Evolutionary conservation across 1,284 basidiomycete species (phyloP).

Genomic region (Macrocystidia cucumis): DNA sequence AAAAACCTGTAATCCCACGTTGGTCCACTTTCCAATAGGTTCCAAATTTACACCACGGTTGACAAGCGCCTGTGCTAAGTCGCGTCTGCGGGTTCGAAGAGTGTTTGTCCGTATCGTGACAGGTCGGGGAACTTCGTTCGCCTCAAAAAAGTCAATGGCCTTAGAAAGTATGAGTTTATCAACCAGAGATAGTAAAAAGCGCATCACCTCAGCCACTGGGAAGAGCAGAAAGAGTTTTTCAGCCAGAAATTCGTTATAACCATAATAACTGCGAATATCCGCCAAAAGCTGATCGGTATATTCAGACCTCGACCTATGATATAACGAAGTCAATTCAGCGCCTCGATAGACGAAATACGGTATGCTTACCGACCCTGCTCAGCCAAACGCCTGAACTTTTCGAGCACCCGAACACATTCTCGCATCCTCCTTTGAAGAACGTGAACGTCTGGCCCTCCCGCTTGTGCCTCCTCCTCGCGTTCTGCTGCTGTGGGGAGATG

Average conservation of each 20-base stretch:
- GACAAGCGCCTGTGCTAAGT: constrained; percentile 91
- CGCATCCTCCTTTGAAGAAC: constrained; percentile 86
- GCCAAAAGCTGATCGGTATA: constrained; percentile 84
- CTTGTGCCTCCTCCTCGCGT: constrained; percentile 69
- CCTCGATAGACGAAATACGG: constrained; percentile 4
- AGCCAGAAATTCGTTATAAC: constrained; percentile 94
- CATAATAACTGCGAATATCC: constrained; percentile 93
- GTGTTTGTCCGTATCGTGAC: constrained; percentile 99
- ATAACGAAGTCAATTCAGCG: constrained; percentile 10
- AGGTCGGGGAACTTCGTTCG: constrained; percentile 93
- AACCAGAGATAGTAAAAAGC: constrained; percentile 11
- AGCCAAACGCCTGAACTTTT: constrained; percentile 65
- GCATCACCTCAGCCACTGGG: constrained; percentile 83
- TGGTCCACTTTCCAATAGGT: constrained; percentile 98
- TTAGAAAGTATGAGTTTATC: constrained; percentile 22
- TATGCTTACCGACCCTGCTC: constrained; percentile 62
- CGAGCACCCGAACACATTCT: constrained; percentile 77
- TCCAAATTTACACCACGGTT: constrained; percentile 97
- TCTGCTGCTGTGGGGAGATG: constrained; percentile 79
- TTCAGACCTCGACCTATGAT: constrained; percentile 73
- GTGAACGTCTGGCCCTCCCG: constrained; percentile 72
- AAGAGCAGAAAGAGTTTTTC: constrained; percentile 96
- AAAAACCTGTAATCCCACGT: constrained; percentile 96
- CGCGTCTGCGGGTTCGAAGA: constrained; percentile 86
- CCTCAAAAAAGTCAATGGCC: constrained; percentile 98